A percentile compares a stretch with the other conserved stretches of the same genome.
These are phyloP conservation scores for Fusarium tjaetaba DNA, from an alignment of 2,329 filamentous ascomycete genomes.

Conservation along the genomic window DNA sequence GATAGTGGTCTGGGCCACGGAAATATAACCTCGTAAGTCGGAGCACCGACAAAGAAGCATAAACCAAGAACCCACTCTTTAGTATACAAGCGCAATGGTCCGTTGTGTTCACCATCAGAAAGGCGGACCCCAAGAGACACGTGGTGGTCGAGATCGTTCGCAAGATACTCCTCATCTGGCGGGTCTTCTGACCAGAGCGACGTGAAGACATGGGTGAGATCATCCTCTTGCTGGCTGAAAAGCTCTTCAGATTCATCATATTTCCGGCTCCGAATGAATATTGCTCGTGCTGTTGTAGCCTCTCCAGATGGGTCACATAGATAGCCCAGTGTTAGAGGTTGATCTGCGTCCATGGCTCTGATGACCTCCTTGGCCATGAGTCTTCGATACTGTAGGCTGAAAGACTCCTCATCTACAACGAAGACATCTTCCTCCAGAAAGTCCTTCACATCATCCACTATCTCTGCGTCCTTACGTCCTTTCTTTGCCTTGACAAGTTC, in stretches of 20 bases:
- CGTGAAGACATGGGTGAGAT: slow-evolving; percentile 21
- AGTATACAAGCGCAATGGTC: slow-evolving; percentile 23
- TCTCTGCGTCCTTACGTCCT: neutral
- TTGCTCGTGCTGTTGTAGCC: slow-evolving; percentile 6
- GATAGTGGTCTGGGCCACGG: slow-evolving; percentile 33
- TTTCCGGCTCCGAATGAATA: slow-evolving; percentile 13
- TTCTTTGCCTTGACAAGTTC: slow-evolving; percentile 13
- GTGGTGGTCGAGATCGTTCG: slow-evolving; percentile 38
- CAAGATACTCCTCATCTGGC: slow-evolving; percentile 20
- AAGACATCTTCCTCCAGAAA: slow-evolving; percentile 26
- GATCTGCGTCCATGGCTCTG: slow-evolving; percentile 28
- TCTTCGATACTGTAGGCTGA: slow-evolving; percentile 27
- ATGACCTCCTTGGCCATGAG: slow-evolving; percentile 32
- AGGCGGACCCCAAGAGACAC: slow-evolving; percentile 32
- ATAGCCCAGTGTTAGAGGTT: slow-evolving; percentile 22
- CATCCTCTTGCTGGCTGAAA: neutral
- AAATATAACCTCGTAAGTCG: slow-evolving; percentile 29
- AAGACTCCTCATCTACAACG: slow-evolving; percentile 4
- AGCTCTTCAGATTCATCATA: neutral
- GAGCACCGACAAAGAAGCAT: slow-evolving; percentile 34
- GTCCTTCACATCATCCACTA: neutral
- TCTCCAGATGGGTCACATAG: slow-evolving; percentile 8
- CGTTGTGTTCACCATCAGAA: neutral
- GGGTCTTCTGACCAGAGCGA: slow-evolving; percentile 25
- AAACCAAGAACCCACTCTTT: slow-evolving; percentile 38